A percentile compares a stretch with the other conserved stretches of the same genome.
phyloP scores from a whole-genome alignment of 1,139 yeast genomes.

The Candida albicans region DNA sequence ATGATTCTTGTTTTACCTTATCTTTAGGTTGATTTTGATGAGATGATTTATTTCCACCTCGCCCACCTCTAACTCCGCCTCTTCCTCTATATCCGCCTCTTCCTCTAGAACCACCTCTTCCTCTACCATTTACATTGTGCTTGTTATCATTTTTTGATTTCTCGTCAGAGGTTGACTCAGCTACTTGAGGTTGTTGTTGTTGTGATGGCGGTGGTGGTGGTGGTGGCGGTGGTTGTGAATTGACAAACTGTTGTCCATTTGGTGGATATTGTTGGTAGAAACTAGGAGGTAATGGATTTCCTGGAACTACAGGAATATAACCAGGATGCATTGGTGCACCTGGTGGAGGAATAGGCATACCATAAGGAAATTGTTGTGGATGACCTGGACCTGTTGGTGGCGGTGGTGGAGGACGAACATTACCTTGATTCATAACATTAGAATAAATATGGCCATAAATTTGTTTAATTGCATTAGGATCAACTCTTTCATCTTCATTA shows the following conservation, averaged over 20 bases:
- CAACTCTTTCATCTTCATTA: constrained; percentile 18
- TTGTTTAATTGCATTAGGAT: constrained; percentile 45
- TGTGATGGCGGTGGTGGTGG: neutral
- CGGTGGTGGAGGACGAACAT: constrained; percentile 20
- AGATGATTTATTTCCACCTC: constrained; percentile 10
- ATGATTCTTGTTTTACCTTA: too few relatives aligned
- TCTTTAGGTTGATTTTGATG: too few relatives aligned
- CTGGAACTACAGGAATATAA: constrained; percentile 20
- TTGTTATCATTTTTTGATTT: neutral
- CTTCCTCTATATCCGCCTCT: constrained; percentile 4
- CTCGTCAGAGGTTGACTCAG: neutral
- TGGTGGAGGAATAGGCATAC: constrained; percentile 18
- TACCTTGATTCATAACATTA: constrained; percentile 44
- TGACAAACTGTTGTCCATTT: neutral
- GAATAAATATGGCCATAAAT: constrained; percentile 51
- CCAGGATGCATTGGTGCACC: constrained; percentile 13
- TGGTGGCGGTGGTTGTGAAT: constrained; percentile 4
- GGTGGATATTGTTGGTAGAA: constrained; percentile 23
- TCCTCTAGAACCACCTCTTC: constrained; percentile 25
- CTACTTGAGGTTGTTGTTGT: neutral
- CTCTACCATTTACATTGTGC: constrained; percentile 14
- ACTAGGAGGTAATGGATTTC: constrained; percentile 37
- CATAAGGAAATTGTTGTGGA: constrained; percentile 16
- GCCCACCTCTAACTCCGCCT: constrained; percentile 23
- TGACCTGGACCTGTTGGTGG: constrained; percentile 21